A percentile compares a stretch with the other conserved stretches of the same genome.
Evolutionary conservation across 768 basidiomycete genomes (phyloP).

Genomic region (Suillus decipiens): DNA sequence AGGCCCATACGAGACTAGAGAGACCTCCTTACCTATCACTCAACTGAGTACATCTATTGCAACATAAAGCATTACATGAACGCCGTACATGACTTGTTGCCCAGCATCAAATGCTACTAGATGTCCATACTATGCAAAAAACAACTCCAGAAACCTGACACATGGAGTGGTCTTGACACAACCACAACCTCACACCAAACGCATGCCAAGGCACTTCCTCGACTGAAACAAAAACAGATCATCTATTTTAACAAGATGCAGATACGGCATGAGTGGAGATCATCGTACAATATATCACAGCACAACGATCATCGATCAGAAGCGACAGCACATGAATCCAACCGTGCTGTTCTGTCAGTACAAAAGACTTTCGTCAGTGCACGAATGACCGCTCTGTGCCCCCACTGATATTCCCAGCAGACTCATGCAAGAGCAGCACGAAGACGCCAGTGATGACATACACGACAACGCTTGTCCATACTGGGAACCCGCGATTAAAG

Average conservation of each 20-base stretch:
- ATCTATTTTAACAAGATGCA: background rate
- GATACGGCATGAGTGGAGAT: background rate
- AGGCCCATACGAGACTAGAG: background rate
- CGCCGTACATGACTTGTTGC: background rate
- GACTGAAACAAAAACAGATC: background rate
- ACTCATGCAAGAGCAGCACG: constrained; percentile 60
- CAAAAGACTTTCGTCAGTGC: constrained; percentile 18
- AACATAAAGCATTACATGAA: background rate
- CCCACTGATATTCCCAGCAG: constrained; percentile 38
- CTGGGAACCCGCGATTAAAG: constrained; percentile 68
- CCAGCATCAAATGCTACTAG: no score
- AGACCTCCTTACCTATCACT: no score
- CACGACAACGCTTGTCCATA: constrained; percentile 70
- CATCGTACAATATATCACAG: background rate
- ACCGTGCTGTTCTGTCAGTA: background rate
- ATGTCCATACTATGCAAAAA: no score
- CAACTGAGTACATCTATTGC: background rate
- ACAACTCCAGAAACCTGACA: background rate
- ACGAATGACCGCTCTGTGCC: constrained; percentile 19
- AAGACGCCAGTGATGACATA: constrained; percentile 65
- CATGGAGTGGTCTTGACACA: background rate
- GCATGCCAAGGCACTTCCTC: background rate
- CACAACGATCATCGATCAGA: background rate
- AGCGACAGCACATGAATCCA: background rate
- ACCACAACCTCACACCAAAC: background rate